Evolutionary conservation across 2,329 filamentous ascomycete genomes (phyloP).

Genomic region (Trichoderma endophyticum): DNA sequence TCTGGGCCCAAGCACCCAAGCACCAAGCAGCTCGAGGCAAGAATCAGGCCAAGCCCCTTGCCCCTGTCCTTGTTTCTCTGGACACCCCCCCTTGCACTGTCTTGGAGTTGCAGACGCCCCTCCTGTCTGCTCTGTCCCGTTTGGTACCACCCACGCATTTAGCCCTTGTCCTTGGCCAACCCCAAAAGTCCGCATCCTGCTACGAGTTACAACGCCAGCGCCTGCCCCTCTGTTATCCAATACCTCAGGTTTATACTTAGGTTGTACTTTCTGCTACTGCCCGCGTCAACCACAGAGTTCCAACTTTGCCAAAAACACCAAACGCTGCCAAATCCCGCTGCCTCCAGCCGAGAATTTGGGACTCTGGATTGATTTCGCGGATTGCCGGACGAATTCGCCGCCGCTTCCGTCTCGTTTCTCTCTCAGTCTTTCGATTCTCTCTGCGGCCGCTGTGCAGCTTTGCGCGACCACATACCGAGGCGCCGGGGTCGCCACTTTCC

Average conservation of each 20-base stretch:
- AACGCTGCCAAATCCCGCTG: background rate
- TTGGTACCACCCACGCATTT: background rate
- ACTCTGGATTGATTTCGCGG: background rate
- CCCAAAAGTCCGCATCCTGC: conserved; percentile 18
- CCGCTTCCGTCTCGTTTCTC: background rate
- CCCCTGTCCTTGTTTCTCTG: background rate
- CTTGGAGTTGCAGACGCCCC: background rate
- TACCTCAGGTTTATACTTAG: background rate
- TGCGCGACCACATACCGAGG: conserved; percentile 14
- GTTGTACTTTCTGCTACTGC: conserved; percentile 4
- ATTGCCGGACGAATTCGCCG: background rate
- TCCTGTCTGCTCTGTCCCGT: background rate
- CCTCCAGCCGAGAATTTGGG: background rate
- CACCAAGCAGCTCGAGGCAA: background rate
- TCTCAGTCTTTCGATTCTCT: background rate
- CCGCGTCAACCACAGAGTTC: conserved; percentile 12
- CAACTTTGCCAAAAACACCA: background rate
- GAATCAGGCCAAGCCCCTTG: conserved; percentile 5
- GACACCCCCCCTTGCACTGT: background rate
- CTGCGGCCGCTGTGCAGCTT: background rate
- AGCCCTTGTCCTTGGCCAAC: conserved; percentile 11
- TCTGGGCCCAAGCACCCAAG: background rate
- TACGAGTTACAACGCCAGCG: background rate
- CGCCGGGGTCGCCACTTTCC: conserved; percentile 8
- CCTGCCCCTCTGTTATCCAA: conserved; percentile 16